These are phyloP conservation scores for Herpotrichia juniperi DNA, from an alignment of 2,329 filamentous ascomycete species.

Conservation along the genomic window DNA sequence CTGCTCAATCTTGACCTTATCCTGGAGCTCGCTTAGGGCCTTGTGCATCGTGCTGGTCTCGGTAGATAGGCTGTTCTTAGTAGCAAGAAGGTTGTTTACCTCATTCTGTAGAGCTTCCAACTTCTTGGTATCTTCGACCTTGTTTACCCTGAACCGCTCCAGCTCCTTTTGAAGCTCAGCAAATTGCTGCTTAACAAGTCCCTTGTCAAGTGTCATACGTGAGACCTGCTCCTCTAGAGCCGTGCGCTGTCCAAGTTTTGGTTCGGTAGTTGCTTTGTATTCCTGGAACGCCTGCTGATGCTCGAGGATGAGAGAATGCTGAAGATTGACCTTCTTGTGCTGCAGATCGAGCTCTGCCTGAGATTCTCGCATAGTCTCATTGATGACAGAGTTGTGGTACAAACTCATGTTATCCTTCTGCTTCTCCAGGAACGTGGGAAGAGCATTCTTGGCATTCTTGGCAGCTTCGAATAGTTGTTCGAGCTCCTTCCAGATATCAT, in stretches of 20 bases:
- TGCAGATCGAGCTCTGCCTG: conserved; percentile 32
- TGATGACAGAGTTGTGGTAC: conserved; percentile 28
- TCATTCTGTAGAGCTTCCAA: conserved; percentile 21
- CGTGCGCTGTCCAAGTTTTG: conserved; percentile 27
- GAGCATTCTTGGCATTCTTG: conserved; percentile 21
- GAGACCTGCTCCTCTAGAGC: conserved; percentile 31
- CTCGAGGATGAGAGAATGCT: conserved; percentile 33
- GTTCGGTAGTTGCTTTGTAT: conserved; percentile 23
- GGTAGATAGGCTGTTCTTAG: conserved; percentile 21
- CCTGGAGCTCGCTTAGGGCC: conserved; percentile 15
- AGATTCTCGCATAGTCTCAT: conserved; percentile 27
- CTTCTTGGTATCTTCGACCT: conserved; percentile 14
- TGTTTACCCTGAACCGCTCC: conserved; percentile 12
- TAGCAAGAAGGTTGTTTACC: conserved; percentile 14
- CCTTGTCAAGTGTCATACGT: conserved; percentile 36
- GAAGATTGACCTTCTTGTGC: conserved; percentile 35
- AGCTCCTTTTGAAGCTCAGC: conserved; percentile 23
- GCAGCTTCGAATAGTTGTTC: conserved; percentile 28
- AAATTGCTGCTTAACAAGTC: conserved; percentile 32
- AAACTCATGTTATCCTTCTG: conserved; percentile 35
- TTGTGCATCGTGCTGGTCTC: conserved; percentile 25
- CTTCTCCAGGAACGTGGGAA: conserved; percentile 33
- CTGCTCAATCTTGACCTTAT: conserved; percentile 20
- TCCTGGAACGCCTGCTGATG: conserved; percentile 33
- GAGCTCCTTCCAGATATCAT: conserved; percentile 33